Evolutionary conservation across 768 basidiomycete species (phyloP), one percentile per base, ranked within the genome.

Genomic region (Porphyrellus cyaneotinctus): DNA sequence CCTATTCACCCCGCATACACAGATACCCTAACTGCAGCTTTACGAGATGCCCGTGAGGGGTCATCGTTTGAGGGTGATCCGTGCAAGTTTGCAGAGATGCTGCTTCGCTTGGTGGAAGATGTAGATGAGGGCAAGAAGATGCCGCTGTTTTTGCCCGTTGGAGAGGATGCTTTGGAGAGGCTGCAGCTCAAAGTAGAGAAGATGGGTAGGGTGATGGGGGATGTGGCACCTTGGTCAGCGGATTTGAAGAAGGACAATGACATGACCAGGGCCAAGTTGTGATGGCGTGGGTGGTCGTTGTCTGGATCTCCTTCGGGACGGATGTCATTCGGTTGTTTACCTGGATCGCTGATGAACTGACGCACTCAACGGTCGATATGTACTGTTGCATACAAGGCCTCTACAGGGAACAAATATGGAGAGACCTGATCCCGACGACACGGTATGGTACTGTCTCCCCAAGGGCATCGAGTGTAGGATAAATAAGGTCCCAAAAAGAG

Each of bases 41-140:
- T 54, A 13, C 47, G 46, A 6, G 63, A 52, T 15, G 38, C 28
- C 35, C 32, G 39, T 33, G 10, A 35, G 4, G 43, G 26, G 2
- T 30, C 28, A 18, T 26, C 48, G 3, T 54, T 46, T 11, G 44
- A 43, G 6, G 58, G 50, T 8, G 54, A 62, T 41, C 61, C 48
- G 8, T 23, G 39, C 42, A 54, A 54, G 17, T 54, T 61, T 46
- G 60, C 46, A 23, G 56, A 58, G 10, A n/a, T 18, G 15, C 44
- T 54, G 0, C 22, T 45, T 17, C 44, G 18, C 13, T 13, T 61
- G 20, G 52, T 51, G 31, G 11, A 24, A 20, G 7, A 26, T 9
- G 31, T 22, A 2, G 41, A 30, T 5, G 2, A 49, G 6, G 51
- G 48, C n/a, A 23, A 43, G 6, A 52, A 51, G 13, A 37, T 59